phyloP scores from a whole-genome alignment of 305 asterid genomes.

The Plantago lanceolata region DNA sequence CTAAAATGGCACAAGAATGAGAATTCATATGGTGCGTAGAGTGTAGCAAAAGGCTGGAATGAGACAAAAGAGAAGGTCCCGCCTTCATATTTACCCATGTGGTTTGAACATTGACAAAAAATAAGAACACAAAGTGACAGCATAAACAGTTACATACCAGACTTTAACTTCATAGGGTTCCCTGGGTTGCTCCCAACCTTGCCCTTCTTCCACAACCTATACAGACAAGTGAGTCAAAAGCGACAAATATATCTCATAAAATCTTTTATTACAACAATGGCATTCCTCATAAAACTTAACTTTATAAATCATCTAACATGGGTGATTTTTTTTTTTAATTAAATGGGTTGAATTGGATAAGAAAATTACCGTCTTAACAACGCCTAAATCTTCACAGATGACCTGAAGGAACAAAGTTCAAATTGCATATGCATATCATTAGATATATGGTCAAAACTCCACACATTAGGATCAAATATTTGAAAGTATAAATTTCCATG shows the following conservation, averaged over 20 bases:
- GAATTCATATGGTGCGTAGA: not conserved
- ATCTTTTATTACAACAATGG: not conserved
- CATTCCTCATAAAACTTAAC: not conserved
- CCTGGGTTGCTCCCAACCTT: slow-evolving; percentile 96
- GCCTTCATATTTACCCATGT: slow-evolving; percentile 7
- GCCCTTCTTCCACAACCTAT: slow-evolving; percentile 80
- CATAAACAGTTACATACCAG: slow-evolving; percentile 44
- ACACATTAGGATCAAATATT: slow-evolving; percentile 4
- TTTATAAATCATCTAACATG: not conserved
- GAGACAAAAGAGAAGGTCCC: slow-evolving; percentile 1
- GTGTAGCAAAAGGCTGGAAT: slow-evolving; percentile 7
- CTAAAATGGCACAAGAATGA: slow-evolving; percentile 6
- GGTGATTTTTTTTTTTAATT: too few species aligned
- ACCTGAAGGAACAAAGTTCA: slow-evolving; percentile 49
- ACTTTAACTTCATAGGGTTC: slow-evolving; percentile 88
- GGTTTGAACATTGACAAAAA: slow-evolving; percentile 6
- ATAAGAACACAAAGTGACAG: slow-evolving; percentile 23
- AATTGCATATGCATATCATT: slow-evolving; percentile 20
- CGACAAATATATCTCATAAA: not conserved
- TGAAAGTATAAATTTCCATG: not conserved
- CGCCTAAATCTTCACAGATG: slow-evolving; percentile 76
- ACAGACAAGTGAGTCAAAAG: slow-evolving; percentile 27
- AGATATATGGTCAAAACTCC: slow-evolving; percentile 11
- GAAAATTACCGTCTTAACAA: slow-evolving; percentile 69
- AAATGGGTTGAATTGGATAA: too few species aligned